Percentiles rank a stretch among this genome's conserved stretches.
These are phyloP conservation scores for Pyrenophora teres DNA, from an alignment of 2,329 filamentous ascomycete species.

Conservation along the genomic window DNA sequence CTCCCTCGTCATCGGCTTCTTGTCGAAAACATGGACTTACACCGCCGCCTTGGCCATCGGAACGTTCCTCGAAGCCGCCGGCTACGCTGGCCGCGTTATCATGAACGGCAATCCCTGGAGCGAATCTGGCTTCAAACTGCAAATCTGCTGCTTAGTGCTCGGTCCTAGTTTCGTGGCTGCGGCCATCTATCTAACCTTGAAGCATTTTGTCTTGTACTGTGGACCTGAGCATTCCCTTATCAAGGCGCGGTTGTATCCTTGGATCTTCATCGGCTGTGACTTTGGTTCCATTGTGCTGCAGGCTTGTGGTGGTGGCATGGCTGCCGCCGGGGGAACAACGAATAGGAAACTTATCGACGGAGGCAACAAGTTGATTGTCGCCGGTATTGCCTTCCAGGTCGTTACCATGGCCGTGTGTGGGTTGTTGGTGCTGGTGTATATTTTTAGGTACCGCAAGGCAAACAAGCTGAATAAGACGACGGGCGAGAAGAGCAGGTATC, in stretches of 20 bases:
- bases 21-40: slow-evolving; percentile 49
- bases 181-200: slow-evolving; percentile 54
- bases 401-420: slow-evolving; percentile 56
- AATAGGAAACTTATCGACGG: slow-evolving; percentile 42
- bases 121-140: slow-evolving; percentile 49
- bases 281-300: slow-evolving; percentile 61
- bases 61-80: slow-evolving; percentile 49
- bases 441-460: slow-evolving; percentile 30
- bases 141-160: slow-evolving; percentile 52
- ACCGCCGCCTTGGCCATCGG: slow-evolving; percentile 49
- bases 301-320: slow-evolving; percentile 60
- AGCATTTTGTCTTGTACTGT: slow-evolving; percentile 53
- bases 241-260: slow-evolving; percentile 54
- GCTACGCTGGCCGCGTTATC: slow-evolving; percentile 51
- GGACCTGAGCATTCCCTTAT: slow-evolving; percentile 50
- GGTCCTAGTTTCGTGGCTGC: slow-evolving; percentile 53
- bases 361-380: slow-evolving; percentile 61
- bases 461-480: slow-evolving; percentile 8
- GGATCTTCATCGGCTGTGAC: slow-evolving; percentile 63
- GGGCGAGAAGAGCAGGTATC: slow-evolving; percentile 32
- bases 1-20: slow-evolving; percentile 26
- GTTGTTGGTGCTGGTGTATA: slow-evolving; percentile 43
- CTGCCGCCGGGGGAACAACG: slow-evolving; percentile 47
- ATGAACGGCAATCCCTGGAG: slow-evolving; percentile 52
- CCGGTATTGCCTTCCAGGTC: slow-evolving; percentile 62